Percentiles rank a stretch among this genome's conserved stretches.
phyloP scores from a whole-genome alignment of 2,329 filamentous ascomycete genomes.

The Penicillium rolfsii region DNA sequence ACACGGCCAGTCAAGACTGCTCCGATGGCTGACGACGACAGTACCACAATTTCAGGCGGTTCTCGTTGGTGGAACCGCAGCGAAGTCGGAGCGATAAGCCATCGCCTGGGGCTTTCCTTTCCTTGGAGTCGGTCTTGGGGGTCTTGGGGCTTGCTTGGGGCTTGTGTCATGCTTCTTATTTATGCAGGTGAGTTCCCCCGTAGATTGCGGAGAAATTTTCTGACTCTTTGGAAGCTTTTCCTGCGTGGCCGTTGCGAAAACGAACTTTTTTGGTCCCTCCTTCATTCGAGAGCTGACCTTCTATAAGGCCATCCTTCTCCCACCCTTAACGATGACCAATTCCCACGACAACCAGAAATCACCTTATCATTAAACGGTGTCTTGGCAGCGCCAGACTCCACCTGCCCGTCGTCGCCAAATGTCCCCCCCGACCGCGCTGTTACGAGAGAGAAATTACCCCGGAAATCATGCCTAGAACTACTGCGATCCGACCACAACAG shows the following conservation, averaged over 20 bases:
- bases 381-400: constrained; percentile 30
- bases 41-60: background rate
- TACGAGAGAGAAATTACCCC: constrained; percentile 35
- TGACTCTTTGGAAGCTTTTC: background rate
- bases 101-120: background rate
- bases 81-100: constrained; percentile 28
- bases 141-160: background rate
- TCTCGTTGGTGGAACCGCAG: constrained; percentile 19
- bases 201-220: background rate
- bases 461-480: constrained; percentile 9
- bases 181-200: constrained; percentile 11
- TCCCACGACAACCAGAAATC: constrained; percentile 19
- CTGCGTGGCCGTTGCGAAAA: background rate
- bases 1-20: background rate
- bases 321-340: constrained; percentile 21
- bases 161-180: constrained; percentile 8
- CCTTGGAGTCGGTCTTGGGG: background rate
- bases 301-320: background rate
- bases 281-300: background rate
- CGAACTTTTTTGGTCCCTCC: background rate
- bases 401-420: constrained; percentile 9
- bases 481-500: background rate
- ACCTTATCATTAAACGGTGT: constrained; percentile 17
- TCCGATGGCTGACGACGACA: background rate
- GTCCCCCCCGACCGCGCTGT: constrained; percentile 13